Evolutionary conservation across 371 early-diverging fungal genomes (phyloP), one percentile per base, ranked within the genome.

Genomic region (Mucor indicus): DNA sequence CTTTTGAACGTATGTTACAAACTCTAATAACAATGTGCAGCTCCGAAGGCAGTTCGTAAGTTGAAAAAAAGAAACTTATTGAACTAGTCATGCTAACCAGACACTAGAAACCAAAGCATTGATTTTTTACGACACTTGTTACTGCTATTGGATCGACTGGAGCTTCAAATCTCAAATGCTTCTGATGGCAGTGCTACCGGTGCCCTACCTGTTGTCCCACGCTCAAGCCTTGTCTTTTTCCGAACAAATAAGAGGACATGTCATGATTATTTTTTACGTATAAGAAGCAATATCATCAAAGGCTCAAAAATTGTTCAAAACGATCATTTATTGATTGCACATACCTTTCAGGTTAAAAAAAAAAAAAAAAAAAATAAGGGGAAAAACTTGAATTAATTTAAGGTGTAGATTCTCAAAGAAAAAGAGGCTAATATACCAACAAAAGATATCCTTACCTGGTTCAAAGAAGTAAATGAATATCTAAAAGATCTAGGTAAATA

Each of bases 251-350:
- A 75, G 16, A 77, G 75, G 24, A 79, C 85, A 3, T 88, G 89
- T 53, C 80, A 84, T 16, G 91, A 92, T 19, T 92, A 90, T 79
- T 90, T 87, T 44, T 49, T 62, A 0, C 69, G 88, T 3, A 76
- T 89, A 9, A 64, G 89, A 23, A 69, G 71, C 13, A 62, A 60
- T 21, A 50, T 77, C 1, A 69, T 79, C 17, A 54, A 60, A 17
- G 79, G 72, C 13, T 77, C 78, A 1, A 75, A 67, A 30, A 45
- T 61, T 13, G 50, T 75, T 1, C 55, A 69, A 7, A 62, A 71
- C 39, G 49, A 70, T 29, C 62, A 64, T 44, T 57, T 75, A n/a
- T 35, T 79, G 21, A 76, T 78, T 23, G 62, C 67, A 4, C 62
- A 78, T 31, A 56, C 57, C 17, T 59, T 67, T 4, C 62, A 59